Conservation (phyloP, 1,284 basidiomycete genomes). For the Austroboletus novae-zelandiae region DNA sequence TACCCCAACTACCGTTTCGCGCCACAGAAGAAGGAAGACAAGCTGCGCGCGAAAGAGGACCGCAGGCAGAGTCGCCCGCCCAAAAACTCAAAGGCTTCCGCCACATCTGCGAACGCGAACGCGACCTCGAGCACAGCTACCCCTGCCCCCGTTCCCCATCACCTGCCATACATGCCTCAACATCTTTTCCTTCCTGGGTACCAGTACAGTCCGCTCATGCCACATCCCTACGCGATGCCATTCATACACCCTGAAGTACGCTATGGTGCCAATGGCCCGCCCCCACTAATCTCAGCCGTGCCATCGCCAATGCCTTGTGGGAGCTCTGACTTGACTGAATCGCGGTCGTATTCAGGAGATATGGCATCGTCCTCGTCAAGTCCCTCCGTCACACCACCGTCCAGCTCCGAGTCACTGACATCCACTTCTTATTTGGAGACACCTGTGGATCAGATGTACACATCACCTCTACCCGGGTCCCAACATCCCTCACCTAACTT, state of each 20-base stretch:
- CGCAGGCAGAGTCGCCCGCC: slow-evolving; percentile 36
- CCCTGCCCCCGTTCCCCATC: background rate
- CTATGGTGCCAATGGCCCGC: slow-evolving; percentile 35
- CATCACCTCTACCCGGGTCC: slow-evolving; percentile 5
- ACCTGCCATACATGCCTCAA: slow-evolving; percentile 2
- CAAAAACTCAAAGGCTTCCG: slow-evolving; percentile 26
- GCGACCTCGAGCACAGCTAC: background rate
- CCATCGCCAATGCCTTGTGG: slow-evolving; percentile 32
- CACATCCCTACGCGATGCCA: slow-evolving; percentile 18
- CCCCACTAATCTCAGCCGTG: slow-evolving; percentile 42
- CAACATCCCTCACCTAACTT: slow-evolving; percentile 11
- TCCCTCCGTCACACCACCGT: slow-evolving; percentile 3
- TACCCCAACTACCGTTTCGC: slow-evolving; percentile 77
- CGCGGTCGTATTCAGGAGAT: background rate
- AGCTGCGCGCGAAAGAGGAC: slow-evolving; percentile 47
- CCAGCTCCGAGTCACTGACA: slow-evolving; percentile 9
- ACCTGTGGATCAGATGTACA: background rate
- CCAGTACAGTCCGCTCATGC: slow-evolving; percentile 1
- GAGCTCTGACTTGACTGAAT: slow-evolving; percentile 9
- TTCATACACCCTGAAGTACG: slow-evolving; percentile 24
- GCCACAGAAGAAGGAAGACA: slow-evolving; percentile 67
- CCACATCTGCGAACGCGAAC: slow-evolving; percentile 10
- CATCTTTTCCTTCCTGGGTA: slow-evolving; percentile 1
- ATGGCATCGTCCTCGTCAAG: slow-evolving; percentile 11
- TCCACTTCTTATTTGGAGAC: slow-evolving; percentile 10